Conservation (phyloP, 2,329 filamentous ascomycete genomes). For the Microdochium trichocladiopsis region DNA sequence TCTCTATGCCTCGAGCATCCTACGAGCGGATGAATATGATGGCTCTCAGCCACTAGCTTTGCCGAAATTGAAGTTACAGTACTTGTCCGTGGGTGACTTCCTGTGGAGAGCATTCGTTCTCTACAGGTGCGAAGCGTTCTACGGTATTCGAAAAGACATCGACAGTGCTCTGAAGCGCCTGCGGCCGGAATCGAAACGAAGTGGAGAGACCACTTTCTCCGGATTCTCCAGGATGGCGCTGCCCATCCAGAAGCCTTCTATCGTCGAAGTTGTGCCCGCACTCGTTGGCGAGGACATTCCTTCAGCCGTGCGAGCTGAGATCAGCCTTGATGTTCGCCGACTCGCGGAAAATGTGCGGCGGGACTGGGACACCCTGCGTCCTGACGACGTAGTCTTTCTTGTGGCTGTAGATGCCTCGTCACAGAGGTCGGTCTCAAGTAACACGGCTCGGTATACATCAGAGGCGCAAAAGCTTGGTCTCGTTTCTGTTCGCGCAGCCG, state of each 20-base stretch:
- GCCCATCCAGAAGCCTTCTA: constrained; percentile 75
- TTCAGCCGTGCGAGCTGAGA: constrained; percentile 79
- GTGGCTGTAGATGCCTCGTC: constrained; percentile 63
- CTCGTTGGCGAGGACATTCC: constrained; percentile 77
- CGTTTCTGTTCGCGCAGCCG: constrained; percentile 68
- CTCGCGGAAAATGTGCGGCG: constrained; percentile 67
- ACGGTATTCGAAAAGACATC: constrained; percentile 86
- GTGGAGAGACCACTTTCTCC: constrained; percentile 65
- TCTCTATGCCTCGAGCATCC: constrained; percentile 71
- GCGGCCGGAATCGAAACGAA: constrained; percentile 57
- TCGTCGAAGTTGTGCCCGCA: constrained; percentile 78
- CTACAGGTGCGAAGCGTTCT: constrained; percentile 87
- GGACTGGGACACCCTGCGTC: constrained; percentile 85
- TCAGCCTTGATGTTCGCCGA: constrained; percentile 74
- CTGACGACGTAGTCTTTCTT: constrained; percentile 86
- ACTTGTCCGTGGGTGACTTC: constrained; percentile 90
- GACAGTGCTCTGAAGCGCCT: constrained; percentile 75
- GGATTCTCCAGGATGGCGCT: constrained; percentile 91
- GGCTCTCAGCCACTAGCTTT: constrained; percentile 82
- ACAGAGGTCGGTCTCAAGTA: constrained; percentile 46
- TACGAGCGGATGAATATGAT: constrained; percentile 81
- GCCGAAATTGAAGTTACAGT: constrained; percentile 92
- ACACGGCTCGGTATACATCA: constrained; percentile 32
- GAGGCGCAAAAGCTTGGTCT: constrained; percentile 60
- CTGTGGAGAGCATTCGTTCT: constrained; percentile 91